phyloP scores from a whole-genome alignment of 257 asterid genomes.

The Lycium barbarum region DNA sequence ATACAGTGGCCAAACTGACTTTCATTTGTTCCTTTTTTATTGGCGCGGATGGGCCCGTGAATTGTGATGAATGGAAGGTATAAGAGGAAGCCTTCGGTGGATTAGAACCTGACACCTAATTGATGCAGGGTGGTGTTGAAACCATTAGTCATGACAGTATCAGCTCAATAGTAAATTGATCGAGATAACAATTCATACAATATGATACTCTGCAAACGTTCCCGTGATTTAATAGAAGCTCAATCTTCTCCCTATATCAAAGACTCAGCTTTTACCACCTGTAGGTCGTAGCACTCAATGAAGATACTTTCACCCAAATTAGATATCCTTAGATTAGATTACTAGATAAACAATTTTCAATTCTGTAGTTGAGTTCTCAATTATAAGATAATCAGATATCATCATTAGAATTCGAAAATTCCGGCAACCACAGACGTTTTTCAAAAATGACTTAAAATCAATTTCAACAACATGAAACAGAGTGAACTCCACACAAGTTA shows the following conservation, averaged over 20 bases:
- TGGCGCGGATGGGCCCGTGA: not conserved
- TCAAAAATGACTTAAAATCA: not conserved
- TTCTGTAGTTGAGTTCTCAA: not conserved
- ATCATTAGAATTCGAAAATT: not conserved
- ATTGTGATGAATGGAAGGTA: slow-evolving; percentile 7
- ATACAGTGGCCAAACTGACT: not conserved
- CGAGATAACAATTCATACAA: not conserved
- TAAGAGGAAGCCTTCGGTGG: not conserved
- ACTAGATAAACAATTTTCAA: not conserved
- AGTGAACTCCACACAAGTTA: not conserved
- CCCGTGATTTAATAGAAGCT: not conserved
- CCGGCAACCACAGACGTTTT: not conserved
- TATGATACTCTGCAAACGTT: not conserved
- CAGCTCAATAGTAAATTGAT: not conserved
- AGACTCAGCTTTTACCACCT: not conserved
- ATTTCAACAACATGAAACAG: slow-evolving; percentile 11
- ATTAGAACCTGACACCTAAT: not conserved
- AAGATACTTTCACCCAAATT: not conserved
- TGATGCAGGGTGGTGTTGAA: not conserved
- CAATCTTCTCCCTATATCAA: not conserved
- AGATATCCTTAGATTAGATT: not conserved
- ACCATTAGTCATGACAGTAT: slow-evolving; percentile 21
- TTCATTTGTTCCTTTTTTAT: not conserved
- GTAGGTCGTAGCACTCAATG: not conserved
- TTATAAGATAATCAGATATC: not conserved